A percentile compares a stretch with the other conserved stretches of the same genome.
Evolutionary conservation across 2,329 filamentous ascomycete species (phyloP).

Genomic region (Setomelanomma holmii): DNA sequence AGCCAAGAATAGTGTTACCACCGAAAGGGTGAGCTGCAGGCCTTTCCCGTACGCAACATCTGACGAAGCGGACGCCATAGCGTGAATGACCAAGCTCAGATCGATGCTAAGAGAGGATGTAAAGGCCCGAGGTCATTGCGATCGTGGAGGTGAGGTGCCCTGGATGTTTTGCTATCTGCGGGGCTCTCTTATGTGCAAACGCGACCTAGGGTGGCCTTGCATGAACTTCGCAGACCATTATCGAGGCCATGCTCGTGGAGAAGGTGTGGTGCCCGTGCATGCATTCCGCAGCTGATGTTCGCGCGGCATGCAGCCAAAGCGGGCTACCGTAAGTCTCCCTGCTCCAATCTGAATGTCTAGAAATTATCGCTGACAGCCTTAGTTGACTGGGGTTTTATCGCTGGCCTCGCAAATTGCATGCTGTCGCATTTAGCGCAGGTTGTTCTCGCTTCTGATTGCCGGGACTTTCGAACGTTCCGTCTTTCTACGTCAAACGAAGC

Average conservation of each 20-base stretch:
- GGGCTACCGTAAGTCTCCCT: not conserved
- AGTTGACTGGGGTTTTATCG: not conserved
- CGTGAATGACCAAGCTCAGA: not conserved
- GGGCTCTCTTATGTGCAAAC: not conserved
- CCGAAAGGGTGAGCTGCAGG: not conserved
- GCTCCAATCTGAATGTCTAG: not conserved
- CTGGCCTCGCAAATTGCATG: not conserved
- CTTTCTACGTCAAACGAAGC: too few relatives aligned
- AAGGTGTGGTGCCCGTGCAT: not conserved
- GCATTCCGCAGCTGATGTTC: not conserved
- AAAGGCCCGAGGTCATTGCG: not conserved
- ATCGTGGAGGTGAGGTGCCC: not conserved
- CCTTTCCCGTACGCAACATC: not conserved
- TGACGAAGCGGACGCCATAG: not conserved
- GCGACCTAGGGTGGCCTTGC: not conserved
- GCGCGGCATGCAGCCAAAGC: not conserved
- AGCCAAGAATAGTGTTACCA: conserved; percentile 1
- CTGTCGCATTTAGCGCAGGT: not conserved
- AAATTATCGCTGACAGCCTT: not conserved
- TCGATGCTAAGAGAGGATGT: not conserved
- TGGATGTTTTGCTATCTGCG: not conserved
- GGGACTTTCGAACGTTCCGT: too few relatives aligned
- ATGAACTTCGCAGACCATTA: not conserved
- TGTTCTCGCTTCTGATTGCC: not conserved
- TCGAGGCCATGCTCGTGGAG: not conserved